Evolutionary conservation across 75 land plant genomes (phyloP).

Genomic region (Pinus tabuliformis): DNA sequence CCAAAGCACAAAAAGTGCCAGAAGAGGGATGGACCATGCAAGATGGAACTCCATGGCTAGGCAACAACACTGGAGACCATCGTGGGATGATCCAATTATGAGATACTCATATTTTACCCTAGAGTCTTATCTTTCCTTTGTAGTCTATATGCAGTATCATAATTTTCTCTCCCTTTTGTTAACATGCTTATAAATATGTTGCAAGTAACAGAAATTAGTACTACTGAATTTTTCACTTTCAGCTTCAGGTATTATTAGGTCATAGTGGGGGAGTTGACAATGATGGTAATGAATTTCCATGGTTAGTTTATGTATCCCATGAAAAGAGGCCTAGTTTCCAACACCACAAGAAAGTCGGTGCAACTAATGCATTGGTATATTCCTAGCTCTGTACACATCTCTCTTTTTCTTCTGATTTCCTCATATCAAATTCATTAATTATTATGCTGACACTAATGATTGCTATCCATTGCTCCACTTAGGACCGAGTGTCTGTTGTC

Average conservation of each 20-base stretch:
- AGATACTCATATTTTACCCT: background rate
- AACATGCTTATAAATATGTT: background rate
- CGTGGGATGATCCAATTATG: slow-evolving; percentile 73
- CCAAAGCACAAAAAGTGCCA: slow-evolving; percentile 83
- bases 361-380: slow-evolving; percentile 86
- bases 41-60: slow-evolving; percentile 88
- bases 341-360: slow-evolving; percentile 91
- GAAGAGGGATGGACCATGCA: slow-evolving; percentile 74
- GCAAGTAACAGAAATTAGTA: too few relatives aligned
- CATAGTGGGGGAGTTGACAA: slow-evolving; percentile 89
- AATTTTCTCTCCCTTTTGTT: background rate
- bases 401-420: background rate
- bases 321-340: slow-evolving; percentile 88
- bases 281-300: slow-evolving; percentile 79
- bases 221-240: background rate
- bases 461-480: background rate
- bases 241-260: slow-evolving; percentile 63
- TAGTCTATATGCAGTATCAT: background rate
- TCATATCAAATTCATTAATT: background rate
- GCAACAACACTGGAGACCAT: slow-evolving; percentile 78
- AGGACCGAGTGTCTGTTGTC: slow-evolving; percentile 84
- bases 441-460: background rate
- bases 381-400: background rate
- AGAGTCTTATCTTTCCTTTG: background rate
- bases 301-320: slow-evolving; percentile 86